Conservation (phyloP, 768 basidiomycete species). For the Termitomyces eurrhizus region DNA sequence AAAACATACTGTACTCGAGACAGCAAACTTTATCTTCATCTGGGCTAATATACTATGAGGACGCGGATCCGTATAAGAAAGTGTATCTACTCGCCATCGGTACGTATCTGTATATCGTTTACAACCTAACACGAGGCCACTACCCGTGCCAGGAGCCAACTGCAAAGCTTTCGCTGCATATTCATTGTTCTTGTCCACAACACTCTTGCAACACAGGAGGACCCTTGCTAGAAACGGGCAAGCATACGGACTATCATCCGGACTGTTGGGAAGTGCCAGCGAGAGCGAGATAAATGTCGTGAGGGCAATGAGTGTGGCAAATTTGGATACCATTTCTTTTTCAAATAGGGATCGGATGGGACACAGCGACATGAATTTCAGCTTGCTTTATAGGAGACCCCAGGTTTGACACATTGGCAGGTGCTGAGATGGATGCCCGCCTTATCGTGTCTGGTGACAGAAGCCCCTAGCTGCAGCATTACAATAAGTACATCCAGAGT, state of each 20-base stretch:
- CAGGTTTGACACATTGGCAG: too few relatives aligned
- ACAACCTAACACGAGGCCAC: too few relatives aligned
- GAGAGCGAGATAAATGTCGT: not conserved
- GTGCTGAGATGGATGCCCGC: not conserved
- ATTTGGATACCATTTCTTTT: not conserved
- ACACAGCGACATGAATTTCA: not conserved
- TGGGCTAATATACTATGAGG: not conserved
- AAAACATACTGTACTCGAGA: not conserved
- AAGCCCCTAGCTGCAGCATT: too few relatives aligned
- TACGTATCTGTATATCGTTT: too few relatives aligned
- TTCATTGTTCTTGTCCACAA: not conserved
- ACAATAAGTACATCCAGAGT: not conserved
- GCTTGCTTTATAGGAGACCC: slow-evolving; percentile 2
- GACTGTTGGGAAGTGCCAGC: not conserved
- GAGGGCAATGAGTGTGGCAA: not conserved
- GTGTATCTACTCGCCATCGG: not conserved
- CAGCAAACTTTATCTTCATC: not conserved
- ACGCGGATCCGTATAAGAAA: not conserved
- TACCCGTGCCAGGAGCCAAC: not conserved
- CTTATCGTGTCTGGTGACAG: not conserved
- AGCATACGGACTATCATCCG: not conserved
- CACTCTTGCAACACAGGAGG: not conserved
- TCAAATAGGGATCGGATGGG: not conserved
- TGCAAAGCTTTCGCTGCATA: not conserved
- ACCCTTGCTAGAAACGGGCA: too few relatives aligned